Base-by-base conservation (phyloP, 768 basidiomycete species). In the Boletus tylopilopsis region DNA sequence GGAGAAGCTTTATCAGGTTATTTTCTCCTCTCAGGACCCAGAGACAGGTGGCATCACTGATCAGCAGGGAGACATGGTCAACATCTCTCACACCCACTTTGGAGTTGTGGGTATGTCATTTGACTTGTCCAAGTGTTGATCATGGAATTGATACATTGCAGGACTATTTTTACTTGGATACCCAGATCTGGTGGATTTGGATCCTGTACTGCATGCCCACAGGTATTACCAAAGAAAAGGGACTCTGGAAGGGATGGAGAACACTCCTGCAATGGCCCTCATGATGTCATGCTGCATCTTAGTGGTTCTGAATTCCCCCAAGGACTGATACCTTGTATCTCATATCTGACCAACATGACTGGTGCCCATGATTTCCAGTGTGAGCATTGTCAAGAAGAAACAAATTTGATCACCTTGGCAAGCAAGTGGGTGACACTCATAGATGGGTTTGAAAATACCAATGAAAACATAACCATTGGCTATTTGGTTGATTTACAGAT, bases 131-230 rank as follows among this genome's bases (percentile, higher is more conserved):
- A 10, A 10, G 11, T 16, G 22, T 29, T 10, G 8, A 15, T 30
- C 10, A 23, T 22, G 49, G 43, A 58, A 40, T 22, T 54, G 43
- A 22, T 23, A n/a, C 18, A n/a, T 33, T 11, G 10, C 13, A 61
- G 94, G 93, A 1, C 76, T 99, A 24, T 94, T 92, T 0, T 71
- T 97, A 15, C 74, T 97, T 11, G 91, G 92, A 16, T 94, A 93
- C 60, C 87, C 90, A 0, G 86, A 82, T 2, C 68, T 99, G 21
- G 75, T 81, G 15, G 90, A 92, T 56, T 70, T 98, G 35, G 96
- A 98, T 64, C 95, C 95, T 96, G 19, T 96, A 94, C 62, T 98
- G 95, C 71, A 93, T 98, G 93, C 95, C 93, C 9, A 85, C 86
- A 2, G 64, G 64, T 11, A 59, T 93, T 8, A 90, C 92, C 36